Percentiles rank a stretch among this genome's conserved stretches.
phyloP scores from a whole-genome alignment of 73 alveolate species.

The Paramecium caudatum region DNA sequence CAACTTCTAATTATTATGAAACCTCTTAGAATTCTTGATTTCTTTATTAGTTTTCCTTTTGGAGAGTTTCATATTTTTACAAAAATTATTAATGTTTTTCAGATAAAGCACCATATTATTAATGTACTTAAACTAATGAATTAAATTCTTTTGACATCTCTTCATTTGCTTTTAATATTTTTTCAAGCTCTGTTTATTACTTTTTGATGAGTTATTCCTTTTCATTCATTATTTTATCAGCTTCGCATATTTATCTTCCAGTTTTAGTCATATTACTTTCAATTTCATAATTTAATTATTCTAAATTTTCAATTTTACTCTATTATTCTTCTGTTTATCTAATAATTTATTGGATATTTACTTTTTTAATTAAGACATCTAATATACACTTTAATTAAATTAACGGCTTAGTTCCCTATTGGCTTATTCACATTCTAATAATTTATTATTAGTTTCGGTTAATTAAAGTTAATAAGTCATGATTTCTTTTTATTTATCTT shows the following conservation, averaged over 20 bases:
- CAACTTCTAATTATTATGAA: neutral
- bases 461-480: slow-evolving; percentile 26
- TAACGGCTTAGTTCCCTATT: slow-evolving; percentile 56
- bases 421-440: slow-evolving; percentile 53
- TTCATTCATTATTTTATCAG: slow-evolving; percentile 48
- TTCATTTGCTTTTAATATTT: slow-evolving; percentile 14
- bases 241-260: slow-evolving; percentile 56
- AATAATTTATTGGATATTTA: neutral
- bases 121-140: slow-evolving; percentile 29
- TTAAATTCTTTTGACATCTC: slow-evolving; percentile 49
- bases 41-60: neutral
- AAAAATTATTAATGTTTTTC: slow-evolving; percentile 37
- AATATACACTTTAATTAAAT: slow-evolving; percentile 44
- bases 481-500: slow-evolving; percentile 37
- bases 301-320: slow-evolving; percentile 34
- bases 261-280: slow-evolving; percentile 60
- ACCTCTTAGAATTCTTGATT: slow-evolving; percentile 19
- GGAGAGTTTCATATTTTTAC: slow-evolving; percentile 22
- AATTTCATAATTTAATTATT: slow-evolving; percentile 21
- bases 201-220: slow-evolving; percentile 22
- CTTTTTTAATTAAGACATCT: slow-evolving; percentile 12
- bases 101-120: slow-evolving; percentile 40
- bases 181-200: slow-evolving; percentile 5
- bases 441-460: slow-evolving; percentile 9
- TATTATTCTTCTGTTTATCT: slow-evolving; percentile 60